These are phyloP conservation scores for Cladosporium velox DNA, from an alignment of 2,329 filamentous ascomycete genomes.

Conservation along the genomic window DNA sequence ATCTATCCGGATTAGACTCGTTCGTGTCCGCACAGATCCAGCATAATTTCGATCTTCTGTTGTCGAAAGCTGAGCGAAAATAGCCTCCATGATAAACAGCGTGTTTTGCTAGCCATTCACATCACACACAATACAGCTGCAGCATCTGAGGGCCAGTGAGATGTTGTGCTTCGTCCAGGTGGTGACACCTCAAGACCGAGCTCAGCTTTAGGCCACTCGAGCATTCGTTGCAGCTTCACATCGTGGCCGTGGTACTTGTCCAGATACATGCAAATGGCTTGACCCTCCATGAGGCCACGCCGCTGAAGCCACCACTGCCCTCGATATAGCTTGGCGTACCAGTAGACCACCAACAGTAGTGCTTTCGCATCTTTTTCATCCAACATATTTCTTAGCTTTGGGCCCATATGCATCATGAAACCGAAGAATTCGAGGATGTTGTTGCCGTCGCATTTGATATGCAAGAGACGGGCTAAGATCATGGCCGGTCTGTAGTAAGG, in stretches of 20 bases:
- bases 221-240: conserved; percentile 20
- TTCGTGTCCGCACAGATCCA: not conserved
- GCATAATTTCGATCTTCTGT: not conserved
- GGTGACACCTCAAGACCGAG: conserved; percentile 14
- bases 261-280: conserved; percentile 51
- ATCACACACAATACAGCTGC: conserved; percentile 10
- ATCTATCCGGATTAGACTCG: too few species aligned
- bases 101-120: not conserved
- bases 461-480: conserved; percentile 43
- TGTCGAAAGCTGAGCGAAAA: not conserved
- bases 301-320: conserved; percentile 53
- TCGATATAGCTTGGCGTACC: conserved; percentile 54
- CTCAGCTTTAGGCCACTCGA: conserved; percentile 25
- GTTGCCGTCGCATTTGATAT: conserved; percentile 40
- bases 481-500: conserved; percentile 37
- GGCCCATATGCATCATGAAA: conserved; percentile 51
- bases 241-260: conserved; percentile 33
- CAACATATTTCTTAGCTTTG: conserved; percentile 50
- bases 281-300: conserved; percentile 52
- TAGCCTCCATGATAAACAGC: not conserved
- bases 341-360: conserved; percentile 58
- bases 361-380: conserved; percentile 55
- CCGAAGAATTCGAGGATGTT: conserved; percentile 50
- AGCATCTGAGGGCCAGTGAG: conserved; percentile 6
- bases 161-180: not conserved